Percentiles rank a stretch among this genome's conserved stretches.
These are phyloP conservation scores for Diaporthe velutina DNA, from an alignment of 2,329 filamentous ascomycete genomes.

Conservation along the genomic window DNA sequence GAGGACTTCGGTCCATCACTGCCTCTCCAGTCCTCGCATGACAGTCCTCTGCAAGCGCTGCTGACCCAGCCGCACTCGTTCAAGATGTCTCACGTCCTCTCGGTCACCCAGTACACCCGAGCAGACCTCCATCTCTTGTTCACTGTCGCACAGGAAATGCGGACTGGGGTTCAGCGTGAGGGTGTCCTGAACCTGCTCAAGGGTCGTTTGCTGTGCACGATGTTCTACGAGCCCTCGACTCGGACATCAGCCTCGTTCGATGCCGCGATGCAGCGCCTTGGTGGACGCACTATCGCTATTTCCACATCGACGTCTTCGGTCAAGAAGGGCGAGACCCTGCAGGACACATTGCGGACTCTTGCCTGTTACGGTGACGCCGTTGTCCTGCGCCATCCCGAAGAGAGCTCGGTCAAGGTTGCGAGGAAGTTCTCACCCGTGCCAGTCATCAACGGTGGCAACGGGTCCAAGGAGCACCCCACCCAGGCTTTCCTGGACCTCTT, in stretches of 20 bases:
- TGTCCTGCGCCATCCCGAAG: constrained; percentile 93
- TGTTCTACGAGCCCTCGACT: constrained; percentile 99
- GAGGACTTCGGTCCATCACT: constrained; percentile 62
- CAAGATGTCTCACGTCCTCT: constrained; percentile 90
- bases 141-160: constrained; percentile 98
- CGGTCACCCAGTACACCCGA: constrained; percentile 90
- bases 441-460: constrained; percentile 97
- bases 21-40: constrained; percentile 63
- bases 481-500: constrained; percentile 98
- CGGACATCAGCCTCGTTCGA: constrained; percentile 97
- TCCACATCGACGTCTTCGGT: constrained; percentile 88
- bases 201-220: constrained; percentile 86
- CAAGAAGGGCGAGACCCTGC: constrained; percentile 92
- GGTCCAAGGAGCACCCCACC: constrained; percentile 94
- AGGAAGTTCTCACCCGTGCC: constrained; percentile 90
- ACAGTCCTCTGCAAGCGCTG: constrained; percentile 77
- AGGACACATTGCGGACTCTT: constrained; percentile 93
- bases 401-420: constrained; percentile 83
- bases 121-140: constrained; percentile 93
- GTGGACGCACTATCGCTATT: constrained; percentile 86
- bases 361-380: constrained; percentile 95
- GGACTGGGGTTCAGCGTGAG: constrained; percentile 91
- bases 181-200: constrained; percentile 90
- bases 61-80: constrained; percentile 83
- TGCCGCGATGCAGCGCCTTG: constrained; percentile 97